Evolutionary conservation across 2,329 filamentous ascomycete species (phyloP).

Genomic region (Stachybotrys echinatus): DNA sequence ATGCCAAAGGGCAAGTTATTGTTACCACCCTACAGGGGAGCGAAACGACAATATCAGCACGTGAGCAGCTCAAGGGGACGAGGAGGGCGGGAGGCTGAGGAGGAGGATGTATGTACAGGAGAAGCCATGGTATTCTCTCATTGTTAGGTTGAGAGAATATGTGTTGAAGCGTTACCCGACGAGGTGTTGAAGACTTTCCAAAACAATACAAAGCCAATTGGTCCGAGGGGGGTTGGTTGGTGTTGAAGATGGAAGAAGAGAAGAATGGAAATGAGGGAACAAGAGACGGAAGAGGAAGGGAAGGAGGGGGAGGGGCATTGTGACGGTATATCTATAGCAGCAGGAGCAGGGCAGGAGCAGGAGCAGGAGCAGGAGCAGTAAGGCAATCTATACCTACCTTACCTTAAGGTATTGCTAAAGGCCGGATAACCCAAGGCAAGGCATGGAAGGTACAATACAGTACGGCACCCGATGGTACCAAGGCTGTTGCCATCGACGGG

Average conservation of each 20-base stretch:
- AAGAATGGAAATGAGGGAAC: slow-evolving; percentile 9
- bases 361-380: too few relatives aligned
- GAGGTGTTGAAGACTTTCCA: slow-evolving; percentile 27
- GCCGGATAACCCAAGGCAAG: too few relatives aligned
- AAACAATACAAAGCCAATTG: slow-evolving; percentile 10
- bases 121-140: slow-evolving; percentile 70
- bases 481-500: too few relatives aligned
- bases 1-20: slow-evolving; percentile 44
- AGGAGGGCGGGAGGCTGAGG: slow-evolving; percentile 2
- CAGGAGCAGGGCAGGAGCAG: background rate
- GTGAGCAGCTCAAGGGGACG: background rate
- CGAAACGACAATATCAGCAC: background rate
- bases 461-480: too few relatives aligned
- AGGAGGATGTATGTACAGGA: slow-evolving; percentile 38
- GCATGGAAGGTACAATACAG: too few relatives aligned
- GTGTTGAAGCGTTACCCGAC: slow-evolving; percentile 15
- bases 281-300: slow-evolving; percentile 6
- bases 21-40: slow-evolving; percentile 40
- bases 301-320: slow-evolving; percentile 15
- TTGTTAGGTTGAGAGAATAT: slow-evolving; percentile 33
- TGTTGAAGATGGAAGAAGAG: slow-evolving; percentile 3
- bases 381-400: too few relatives aligned
- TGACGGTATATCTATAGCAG: slow-evolving; percentile 9
- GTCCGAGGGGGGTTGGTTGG: slow-evolving; percentile 10
- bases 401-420: too few relatives aligned